Evolutionary conservation across 169 alveolate genomes (phyloP).

Genomic region (Plasmodium fragile): DNA sequence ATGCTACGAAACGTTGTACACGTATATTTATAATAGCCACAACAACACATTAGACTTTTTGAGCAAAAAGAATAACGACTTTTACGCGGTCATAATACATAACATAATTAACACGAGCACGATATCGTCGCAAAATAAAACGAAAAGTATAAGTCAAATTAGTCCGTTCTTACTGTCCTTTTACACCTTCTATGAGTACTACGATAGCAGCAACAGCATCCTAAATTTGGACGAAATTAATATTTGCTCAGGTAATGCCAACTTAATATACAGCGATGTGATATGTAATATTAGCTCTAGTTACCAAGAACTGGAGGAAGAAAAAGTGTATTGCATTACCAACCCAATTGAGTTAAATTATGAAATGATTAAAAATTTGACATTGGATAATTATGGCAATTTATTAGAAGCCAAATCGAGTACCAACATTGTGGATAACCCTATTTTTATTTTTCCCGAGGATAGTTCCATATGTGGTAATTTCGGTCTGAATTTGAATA

Average conservation of each 20-base stretch:
- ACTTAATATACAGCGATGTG: slow-evolving; percentile 62
- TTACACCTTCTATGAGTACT: slow-evolving; percentile 79
- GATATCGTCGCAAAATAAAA: slow-evolving; percentile 57
- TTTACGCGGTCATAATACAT: slow-evolving; percentile 48
- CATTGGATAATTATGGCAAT: slow-evolving; percentile 72
- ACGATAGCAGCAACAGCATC: slow-evolving; percentile 64
- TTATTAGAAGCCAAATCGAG: slow-evolving; percentile 19
- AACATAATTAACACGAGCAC: slow-evolving; percentile 63
- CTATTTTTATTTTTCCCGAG: slow-evolving; percentile 56
- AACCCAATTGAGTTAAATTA: slow-evolving; percentile 69
- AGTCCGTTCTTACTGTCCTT: slow-evolving; percentile 80
- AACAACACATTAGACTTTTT: slow-evolving; percentile 81
- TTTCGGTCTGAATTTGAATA: slow-evolving; percentile 81
- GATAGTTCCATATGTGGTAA: slow-evolving; percentile 47
- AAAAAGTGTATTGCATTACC: slow-evolving; percentile 39
- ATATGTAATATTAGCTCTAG: slow-evolving; percentile 29
- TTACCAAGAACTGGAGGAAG: slow-evolving; percentile 56
- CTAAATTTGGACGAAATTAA: slow-evolving; percentile 42
- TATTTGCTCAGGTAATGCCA: slow-evolving; percentile 23
- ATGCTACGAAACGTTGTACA: slow-evolving; percentile 95
- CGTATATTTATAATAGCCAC: slow-evolving; percentile 84
- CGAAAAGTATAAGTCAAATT: slow-evolving; percentile 70
- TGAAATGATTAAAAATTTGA: slow-evolving; percentile 56
- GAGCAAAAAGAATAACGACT: slow-evolving; percentile 77
- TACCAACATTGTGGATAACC: background rate